Evolutionary conservation across 1,284 basidiomycete genomes (phyloP).

Genomic region (Puccinia coronata): DNA sequence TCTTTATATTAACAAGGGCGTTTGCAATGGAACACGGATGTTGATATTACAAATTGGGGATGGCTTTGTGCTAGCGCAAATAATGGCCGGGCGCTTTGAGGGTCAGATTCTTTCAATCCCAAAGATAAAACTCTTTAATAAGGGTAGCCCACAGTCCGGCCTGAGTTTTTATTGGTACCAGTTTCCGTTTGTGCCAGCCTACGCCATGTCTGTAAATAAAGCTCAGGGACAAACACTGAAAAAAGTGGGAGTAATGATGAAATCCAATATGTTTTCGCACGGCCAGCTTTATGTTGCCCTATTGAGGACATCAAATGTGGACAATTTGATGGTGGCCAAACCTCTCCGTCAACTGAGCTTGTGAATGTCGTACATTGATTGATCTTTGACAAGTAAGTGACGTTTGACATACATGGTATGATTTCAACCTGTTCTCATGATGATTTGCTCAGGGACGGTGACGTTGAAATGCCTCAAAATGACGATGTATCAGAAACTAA

Average conservation of each 20-base stretch:
- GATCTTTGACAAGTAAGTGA: too few species aligned
- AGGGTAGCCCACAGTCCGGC: background rate
- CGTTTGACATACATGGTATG: too few species aligned
- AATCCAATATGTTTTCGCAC: background rate
- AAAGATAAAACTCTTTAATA: background rate
- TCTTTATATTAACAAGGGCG: background rate
- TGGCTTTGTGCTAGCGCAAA: background rate
- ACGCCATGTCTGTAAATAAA: conserved; percentile 24
- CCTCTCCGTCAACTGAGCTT: too few species aligned
- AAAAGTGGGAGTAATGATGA: background rate
- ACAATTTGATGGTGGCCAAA: too few species aligned
- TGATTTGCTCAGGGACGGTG: too few species aligned
- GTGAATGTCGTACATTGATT: too few species aligned
- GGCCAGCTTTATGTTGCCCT: conserved; percentile 34
- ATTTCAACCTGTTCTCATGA: too few species aligned
- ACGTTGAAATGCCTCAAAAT: too few species aligned
- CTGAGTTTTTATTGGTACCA: background rate
- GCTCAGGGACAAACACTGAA: conserved; percentile 4
- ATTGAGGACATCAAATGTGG: too few species aligned
- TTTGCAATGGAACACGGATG: background rate
- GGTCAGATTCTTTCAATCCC: background rate
- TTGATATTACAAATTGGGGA: background rate
- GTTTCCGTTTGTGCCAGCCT: background rate
- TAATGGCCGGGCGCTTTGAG: background rate
- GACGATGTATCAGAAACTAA: too few species aligned